Evolutionary conservation across 495 filamentous ascomycete genomes (phyloP).

Genomic region (Friedmanniomyces simplex): DNA sequence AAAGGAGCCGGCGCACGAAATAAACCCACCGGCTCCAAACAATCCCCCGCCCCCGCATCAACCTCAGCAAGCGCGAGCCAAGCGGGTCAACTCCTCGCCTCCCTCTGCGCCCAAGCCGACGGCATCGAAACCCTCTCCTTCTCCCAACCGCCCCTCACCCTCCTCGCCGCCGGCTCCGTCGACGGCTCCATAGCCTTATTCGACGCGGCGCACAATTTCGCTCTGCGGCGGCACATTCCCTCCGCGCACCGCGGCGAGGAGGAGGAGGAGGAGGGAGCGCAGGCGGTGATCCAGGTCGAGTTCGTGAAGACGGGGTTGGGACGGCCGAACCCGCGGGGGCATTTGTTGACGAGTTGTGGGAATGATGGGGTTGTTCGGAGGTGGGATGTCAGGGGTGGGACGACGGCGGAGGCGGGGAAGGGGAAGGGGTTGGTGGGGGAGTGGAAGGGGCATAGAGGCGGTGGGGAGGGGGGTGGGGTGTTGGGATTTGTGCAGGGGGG

Average conservation of each 20-base stretch:
- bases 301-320: conserved; percentile 48
- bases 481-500: conserved; percentile 26
- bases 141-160: conserved; percentile 57
- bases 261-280: neutral
- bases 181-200: conserved; percentile 86
- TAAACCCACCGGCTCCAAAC: conserved; percentile 34
- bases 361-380: conserved; percentile 78
- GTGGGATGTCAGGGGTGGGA: conserved; percentile 81
- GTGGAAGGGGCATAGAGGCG: conserved; percentile 27
- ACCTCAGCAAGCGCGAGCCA: conserved; percentile 43
- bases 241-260: conserved; percentile 67
- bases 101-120: conserved; percentile 61
- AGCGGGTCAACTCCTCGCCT: conserved; percentile 68
- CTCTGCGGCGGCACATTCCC: conserved; percentile 64
- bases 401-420: conserved; percentile 45
- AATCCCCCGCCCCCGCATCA: conserved; percentile 17
- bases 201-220: conserved; percentile 73
- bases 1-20: conserved; percentile 36
- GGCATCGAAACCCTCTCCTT: conserved; percentile 81
- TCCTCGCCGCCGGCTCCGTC: conserved; percentile 81
- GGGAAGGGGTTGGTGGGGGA: conserved; percentile 26
- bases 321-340: conserved; percentile 33
- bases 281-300: conserved; percentile 79
- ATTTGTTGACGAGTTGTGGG: conserved; percentile 69
- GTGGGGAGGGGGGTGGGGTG: conserved; percentile 26